Percentiles rank a stretch among this genome's conserved stretches.
Conservation (phyloP, 2,329 filamentous ascomycete species). For the Nakataea oryzae region DNA sequence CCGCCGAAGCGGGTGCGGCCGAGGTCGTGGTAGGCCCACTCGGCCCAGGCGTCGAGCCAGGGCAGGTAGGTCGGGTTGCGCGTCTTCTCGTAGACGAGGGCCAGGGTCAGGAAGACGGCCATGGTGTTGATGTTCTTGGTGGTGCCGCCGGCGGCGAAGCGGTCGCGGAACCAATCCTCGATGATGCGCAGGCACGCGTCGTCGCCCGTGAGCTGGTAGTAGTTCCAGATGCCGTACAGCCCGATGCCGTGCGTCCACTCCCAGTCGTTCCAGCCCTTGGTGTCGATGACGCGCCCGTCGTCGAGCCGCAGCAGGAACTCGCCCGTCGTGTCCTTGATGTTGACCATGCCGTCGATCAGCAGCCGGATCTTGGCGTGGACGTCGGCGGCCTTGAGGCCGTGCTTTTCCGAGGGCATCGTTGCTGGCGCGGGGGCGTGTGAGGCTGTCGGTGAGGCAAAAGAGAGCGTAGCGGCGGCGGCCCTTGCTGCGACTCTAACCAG, state of each 20-base stretch:
- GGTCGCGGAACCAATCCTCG: slow-evolving; percentile 60
- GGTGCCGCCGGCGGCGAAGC: slow-evolving; percentile 60
- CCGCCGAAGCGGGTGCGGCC: slow-evolving; percentile 59
- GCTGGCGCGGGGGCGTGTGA: background rate
- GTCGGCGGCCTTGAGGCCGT: slow-evolving; percentile 34
- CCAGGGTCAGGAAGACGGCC: slow-evolving; percentile 66
- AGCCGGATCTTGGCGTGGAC: slow-evolving; percentile 48
- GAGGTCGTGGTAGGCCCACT: slow-evolving; percentile 73
- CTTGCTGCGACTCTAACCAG: background rate
- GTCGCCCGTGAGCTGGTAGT: slow-evolving; percentile 62
- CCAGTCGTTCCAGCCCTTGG: slow-evolving; percentile 77
- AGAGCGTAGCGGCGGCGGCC: no score
- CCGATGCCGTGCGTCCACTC: slow-evolving; percentile 77
- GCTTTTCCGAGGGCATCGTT: slow-evolving; percentile 28
- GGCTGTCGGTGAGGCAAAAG: no score
- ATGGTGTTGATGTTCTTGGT: slow-evolving; percentile 85
- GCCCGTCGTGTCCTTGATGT: slow-evolving; percentile 66
- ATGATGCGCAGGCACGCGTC: slow-evolving; percentile 52
- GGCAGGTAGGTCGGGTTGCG: slow-evolving; percentile 58
- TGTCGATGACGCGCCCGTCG: slow-evolving; percentile 70
- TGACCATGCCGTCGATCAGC: slow-evolving; percentile 64
- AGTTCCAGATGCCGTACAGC: slow-evolving; percentile 73
- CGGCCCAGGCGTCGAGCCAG: slow-evolving; percentile 72
- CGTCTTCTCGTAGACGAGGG: slow-evolving; percentile 68
- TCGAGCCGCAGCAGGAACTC: slow-evolving; percentile 61